Conservation (phyloP, 371 early-diverging fungal genomes). For the Fennellomyces sp. region DNA sequence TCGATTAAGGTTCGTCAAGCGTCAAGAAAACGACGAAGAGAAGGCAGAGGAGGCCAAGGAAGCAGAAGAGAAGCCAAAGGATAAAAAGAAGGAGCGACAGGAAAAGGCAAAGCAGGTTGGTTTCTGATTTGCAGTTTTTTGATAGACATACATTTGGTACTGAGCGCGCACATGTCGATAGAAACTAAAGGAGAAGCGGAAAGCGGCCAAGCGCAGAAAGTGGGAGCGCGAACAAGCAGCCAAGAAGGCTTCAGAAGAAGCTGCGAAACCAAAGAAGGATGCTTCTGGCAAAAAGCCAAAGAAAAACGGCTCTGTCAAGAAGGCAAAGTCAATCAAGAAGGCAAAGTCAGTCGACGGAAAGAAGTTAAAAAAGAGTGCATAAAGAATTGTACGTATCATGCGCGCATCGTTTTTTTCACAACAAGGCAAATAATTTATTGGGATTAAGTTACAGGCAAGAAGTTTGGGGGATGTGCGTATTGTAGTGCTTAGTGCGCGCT, state of each 20-base stretch:
- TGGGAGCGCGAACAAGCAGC: slow-evolving; percentile 2
- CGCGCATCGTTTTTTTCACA: too few species aligned
- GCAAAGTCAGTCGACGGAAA: too few species aligned
- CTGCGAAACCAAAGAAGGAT: not conserved
- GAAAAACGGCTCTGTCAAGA: not conserved
- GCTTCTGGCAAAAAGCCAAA: not conserved
- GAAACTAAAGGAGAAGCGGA: not conserved
- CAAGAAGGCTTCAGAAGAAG: not conserved
- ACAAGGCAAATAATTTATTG: too few species aligned
- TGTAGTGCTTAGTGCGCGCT: too few species aligned
- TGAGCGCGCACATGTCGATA: not conserved
- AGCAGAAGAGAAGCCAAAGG: not conserved
- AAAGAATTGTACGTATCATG: too few species aligned
- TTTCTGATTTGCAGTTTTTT: not conserved
- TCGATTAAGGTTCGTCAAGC: slow-evolving; percentile 13
- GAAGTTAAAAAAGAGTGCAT: too few species aligned
- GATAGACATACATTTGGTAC: not conserved
- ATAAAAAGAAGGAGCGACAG: not conserved
- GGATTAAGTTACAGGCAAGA: too few species aligned
- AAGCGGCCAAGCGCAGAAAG: slow-evolving; percentile 1
- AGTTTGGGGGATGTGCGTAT: too few species aligned
- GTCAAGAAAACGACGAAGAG: not conserved
- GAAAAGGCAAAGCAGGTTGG: slow-evolving; percentile 5
- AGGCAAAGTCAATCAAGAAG: too few species aligned
- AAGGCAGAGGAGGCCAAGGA: not conserved